A percentile compares a stretch with the other conserved stretches of the same genome.
phyloP scores from a whole-genome alignment of 176 grass and related monocot genomes.

The Thalia dealbata region DNA sequence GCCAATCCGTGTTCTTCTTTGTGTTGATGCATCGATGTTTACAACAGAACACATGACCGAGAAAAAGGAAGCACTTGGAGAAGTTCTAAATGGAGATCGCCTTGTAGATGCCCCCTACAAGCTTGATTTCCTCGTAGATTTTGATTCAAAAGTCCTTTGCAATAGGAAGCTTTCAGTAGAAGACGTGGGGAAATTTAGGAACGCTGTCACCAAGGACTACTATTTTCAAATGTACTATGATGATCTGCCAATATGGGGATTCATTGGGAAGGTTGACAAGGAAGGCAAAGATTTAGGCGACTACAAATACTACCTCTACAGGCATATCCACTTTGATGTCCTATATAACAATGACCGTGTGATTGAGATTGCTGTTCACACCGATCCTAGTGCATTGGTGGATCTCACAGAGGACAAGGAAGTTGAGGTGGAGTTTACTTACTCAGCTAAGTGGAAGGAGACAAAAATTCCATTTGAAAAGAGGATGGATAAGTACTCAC shows the following conservation, averaged over 20 bases:
- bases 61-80: conserved; percentile 77
- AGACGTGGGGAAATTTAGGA: conserved; percentile 66
- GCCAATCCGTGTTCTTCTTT: neutral
- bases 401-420: conserved; percentile 79
- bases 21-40: neutral
- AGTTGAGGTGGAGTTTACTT: conserved; percentile 55
- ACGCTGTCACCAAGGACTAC: conserved; percentile 71
- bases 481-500: conserved; percentile 98
- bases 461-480: conserved; percentile 55
- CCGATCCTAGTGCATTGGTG: conserved; percentile 49
- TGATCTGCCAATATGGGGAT: conserved; percentile 89
- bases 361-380: conserved; percentile 76
- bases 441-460: conserved; percentile 92
- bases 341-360: conserved; percentile 74
- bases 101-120: conserved; percentile 94
- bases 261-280: conserved; percentile 89
- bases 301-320: conserved; percentile 84
- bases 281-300: conserved; percentile 58
- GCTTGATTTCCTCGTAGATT: conserved; percentile 48
- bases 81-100: conserved; percentile 85
- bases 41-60: conserved; percentile 73
- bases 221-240: conserved; percentile 99
- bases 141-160: conserved; percentile 62
- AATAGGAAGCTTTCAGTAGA: conserved; percentile 59
- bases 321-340: conserved; percentile 77